Evolutionary conservation across 2,329 filamentous ascomycete species (phyloP).

Genomic region (Aspergillus chevalieri): DNA sequence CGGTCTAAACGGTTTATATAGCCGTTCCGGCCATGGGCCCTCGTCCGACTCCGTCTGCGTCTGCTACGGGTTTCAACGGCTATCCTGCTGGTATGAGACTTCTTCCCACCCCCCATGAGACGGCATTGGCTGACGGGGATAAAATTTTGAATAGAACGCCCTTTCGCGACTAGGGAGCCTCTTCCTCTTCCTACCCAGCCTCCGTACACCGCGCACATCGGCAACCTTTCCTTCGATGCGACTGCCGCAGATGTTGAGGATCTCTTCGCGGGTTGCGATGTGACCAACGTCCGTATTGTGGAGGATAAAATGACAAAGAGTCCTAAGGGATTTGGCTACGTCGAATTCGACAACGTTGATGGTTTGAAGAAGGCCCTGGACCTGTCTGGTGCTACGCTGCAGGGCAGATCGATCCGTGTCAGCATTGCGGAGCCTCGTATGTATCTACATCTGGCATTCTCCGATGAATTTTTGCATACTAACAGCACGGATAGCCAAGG

Average conservation of each 20-base stretch:
- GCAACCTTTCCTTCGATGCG: slow-evolving; percentile 93
- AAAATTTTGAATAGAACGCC: slow-evolving; percentile 24
- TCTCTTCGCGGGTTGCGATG: slow-evolving; percentile 77
- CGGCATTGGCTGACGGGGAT: slow-evolving; percentile 2
- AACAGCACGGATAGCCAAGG: slow-evolving; percentile 63
- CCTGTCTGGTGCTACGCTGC: slow-evolving; percentile 73
- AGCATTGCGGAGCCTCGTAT: slow-evolving; percentile 96
- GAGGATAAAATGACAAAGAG: slow-evolving; percentile 91
- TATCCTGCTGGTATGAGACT: slow-evolving; percentile 31
- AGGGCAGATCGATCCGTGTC: slow-evolving; percentile 83
- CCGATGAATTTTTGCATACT: slow-evolving; percentile 15
- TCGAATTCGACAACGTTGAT: slow-evolving; percentile 82
- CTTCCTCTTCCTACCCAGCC: slow-evolving; percentile 85
- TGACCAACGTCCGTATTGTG: slow-evolving; percentile 89
- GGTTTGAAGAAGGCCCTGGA: slow-evolving; percentile 86
- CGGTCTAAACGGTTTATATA: slow-evolving; percentile 20
- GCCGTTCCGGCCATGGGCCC: slow-evolving; percentile 38
- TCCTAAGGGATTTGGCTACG: slow-evolving; percentile 97
- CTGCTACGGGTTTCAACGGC: slow-evolving; percentile 30
- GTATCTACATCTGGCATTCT: slow-evolving; percentile 7
- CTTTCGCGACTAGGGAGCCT: slow-evolving; percentile 53
- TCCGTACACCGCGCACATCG: slow-evolving; percentile 90
- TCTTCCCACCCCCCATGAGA: slow-evolving; percentile 3
- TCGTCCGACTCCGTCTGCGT: slow-evolving; percentile 40
- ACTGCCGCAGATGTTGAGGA: slow-evolving; percentile 75